phyloP scores from a whole-genome alignment of 2,329 filamentous ascomycete species.

The Gliomastix tumulicola region DNA sequence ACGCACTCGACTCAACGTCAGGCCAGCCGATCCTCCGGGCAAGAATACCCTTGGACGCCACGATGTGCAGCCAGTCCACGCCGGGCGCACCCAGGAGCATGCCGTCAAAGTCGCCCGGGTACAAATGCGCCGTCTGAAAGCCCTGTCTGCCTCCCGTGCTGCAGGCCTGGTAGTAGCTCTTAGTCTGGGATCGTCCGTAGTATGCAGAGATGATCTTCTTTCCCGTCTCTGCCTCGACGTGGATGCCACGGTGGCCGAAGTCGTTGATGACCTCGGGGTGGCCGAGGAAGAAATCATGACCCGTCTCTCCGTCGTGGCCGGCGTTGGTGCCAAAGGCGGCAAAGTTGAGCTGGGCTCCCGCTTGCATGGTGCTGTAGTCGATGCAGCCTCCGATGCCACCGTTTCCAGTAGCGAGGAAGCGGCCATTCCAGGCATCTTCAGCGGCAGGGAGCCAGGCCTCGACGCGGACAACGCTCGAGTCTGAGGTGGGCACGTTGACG shows the following conservation, averaged over 20 bases:
- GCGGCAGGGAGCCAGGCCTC: constrained; percentile 42
- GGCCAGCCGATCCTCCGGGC: constrained; percentile 1
- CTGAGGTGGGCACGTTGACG: constrained; percentile 24
- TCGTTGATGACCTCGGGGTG: constrained; percentile 27
- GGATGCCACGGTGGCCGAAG: constrained; percentile 19
- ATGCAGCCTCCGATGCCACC: constrained; percentile 39
- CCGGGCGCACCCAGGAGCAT: constrained; percentile 40
- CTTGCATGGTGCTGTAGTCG: constrained; percentile 34
- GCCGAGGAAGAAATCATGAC: constrained; percentile 20
- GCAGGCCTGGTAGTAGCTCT: constrained; percentile 43
- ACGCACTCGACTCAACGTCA: background rate
- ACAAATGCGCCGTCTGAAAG: constrained; percentile 39
- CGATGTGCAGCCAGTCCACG: constrained; percentile 19
- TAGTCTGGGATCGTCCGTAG: constrained; percentile 27
- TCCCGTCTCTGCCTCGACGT: constrained; percentile 25
- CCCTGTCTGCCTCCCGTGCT: constrained; percentile 51
- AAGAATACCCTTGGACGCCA: background rate
- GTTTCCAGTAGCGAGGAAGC: constrained; percentile 40
- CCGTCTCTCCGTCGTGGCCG: constrained; percentile 35
- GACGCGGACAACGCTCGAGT: constrained; percentile 24
- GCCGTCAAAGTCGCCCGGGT: constrained; percentile 45
- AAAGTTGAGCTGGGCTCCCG: constrained; percentile 32
- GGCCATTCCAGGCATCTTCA: constrained; percentile 33
- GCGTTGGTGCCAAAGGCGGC: constrained; percentile 39
- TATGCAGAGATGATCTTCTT: constrained; percentile 33